phyloP scores from a whole-genome alignment of 192 early-diverging fungal species.

The Geranomyces variabilis region DNA sequence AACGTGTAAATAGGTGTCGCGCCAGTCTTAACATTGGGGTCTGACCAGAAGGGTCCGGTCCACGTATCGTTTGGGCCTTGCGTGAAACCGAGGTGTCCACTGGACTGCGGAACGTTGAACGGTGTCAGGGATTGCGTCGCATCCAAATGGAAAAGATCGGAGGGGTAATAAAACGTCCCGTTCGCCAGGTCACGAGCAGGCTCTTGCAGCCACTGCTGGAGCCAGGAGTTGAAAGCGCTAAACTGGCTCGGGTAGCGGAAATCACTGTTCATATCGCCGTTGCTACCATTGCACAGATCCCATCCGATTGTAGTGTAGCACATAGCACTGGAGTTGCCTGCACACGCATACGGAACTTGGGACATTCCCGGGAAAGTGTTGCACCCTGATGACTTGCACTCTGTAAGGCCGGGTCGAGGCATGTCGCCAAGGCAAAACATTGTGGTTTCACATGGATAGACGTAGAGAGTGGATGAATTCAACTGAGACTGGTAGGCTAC shows the following conservation, averaged over 20 bases:
- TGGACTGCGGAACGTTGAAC: not conserved
- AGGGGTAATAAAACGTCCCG: not conserved
- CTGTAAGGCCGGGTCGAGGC: too few species aligned
- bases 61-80: not conserved
- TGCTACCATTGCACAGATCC: not conserved
- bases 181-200: not conserved
- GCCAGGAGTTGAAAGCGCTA: not conserved
- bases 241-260: not conserved
- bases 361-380: not conserved
- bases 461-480: not conserved
- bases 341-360: not conserved
- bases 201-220: not conserved
- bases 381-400: not conserved
- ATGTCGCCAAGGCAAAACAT: conserved; percentile 1
- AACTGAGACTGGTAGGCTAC: not conserved
- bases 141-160: not conserved
- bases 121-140: not conserved
- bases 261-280: not conserved
- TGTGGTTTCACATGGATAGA: not conserved
- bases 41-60: conserved; percentile 1
- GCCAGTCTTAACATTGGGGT: not conserved
- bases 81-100: not conserved
- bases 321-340: not conserved
- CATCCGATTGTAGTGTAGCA: not conserved
- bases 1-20: not conserved